A percentile compares a stretch with the other conserved stretches of the same genome.
Conservation (phyloP, 306 rosid species). For the Vicia sativa region DNA sequence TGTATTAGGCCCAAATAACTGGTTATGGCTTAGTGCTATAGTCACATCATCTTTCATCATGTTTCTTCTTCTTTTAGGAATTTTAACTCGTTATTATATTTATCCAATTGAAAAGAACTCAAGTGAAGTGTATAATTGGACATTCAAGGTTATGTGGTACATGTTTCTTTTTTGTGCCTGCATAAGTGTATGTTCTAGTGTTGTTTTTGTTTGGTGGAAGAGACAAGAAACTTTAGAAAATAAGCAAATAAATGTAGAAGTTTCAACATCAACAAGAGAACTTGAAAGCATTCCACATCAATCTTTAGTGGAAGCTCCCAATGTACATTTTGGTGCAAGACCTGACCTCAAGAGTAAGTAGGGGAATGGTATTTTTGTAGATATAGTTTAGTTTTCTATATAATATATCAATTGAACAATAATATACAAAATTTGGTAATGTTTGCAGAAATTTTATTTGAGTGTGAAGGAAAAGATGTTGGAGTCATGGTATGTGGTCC, state of each 20-base stretch:
- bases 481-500: constrained; percentile 64
- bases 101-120: constrained; percentile 50
- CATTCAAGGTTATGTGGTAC: constrained; percentile 52
- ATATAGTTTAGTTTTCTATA: background rate
- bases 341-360: constrained; percentile 61
- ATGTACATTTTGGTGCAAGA: constrained; percentile 51
- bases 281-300: constrained; percentile 57
- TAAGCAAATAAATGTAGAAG: constrained; percentile 43
- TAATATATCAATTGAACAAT: background rate
- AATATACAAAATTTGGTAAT: background rate
- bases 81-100: constrained; percentile 55
- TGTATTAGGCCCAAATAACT: constrained; percentile 51
- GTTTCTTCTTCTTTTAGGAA: constrained; percentile 53
- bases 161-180: constrained; percentile 37
- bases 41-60: constrained; percentile 50
- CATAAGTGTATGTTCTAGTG: constrained; percentile 43
- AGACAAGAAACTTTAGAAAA: constrained; percentile 33
- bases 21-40: constrained; percentile 57
- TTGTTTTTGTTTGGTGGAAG: constrained; percentile 53
- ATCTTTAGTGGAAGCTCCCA: constrained; percentile 45
- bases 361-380: background rate
- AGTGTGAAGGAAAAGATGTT: constrained; percentile 44
- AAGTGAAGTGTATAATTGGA: constrained; percentile 43
- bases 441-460: constrained; percentile 45
- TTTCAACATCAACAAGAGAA: constrained; percentile 39